Evolutionary conservation across 202 grass and related monocot species (phyloP), one percentile per base, ranked within the genome.

Genomic region (Carex sylvatica): DNA sequence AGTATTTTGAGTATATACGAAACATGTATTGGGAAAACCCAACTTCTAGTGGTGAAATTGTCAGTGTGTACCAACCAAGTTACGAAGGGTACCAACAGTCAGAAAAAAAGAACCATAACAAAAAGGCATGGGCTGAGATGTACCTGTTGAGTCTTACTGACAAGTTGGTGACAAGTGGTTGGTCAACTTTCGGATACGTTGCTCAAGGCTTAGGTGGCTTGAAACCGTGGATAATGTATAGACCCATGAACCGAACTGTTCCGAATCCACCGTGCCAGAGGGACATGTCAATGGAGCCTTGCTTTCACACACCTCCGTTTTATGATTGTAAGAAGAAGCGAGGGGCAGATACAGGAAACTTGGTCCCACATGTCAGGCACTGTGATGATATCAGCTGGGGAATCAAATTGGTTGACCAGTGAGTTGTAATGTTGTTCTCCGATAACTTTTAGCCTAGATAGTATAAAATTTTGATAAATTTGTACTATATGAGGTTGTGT

Each of bases 321-420:
- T 95, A 86, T 66, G 96, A 95, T 81, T 99, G 96, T 82, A 93
- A 95, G 74, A 1, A 83, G 53, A 93, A 91, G 85, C 82, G 1
- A 75, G 91, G 96, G 42, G n/a, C 54, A 80, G 96, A 93, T 78
- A 95, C 87, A 9, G 96, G 96, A 23, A 89, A 83, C 40, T 19
- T 98, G 83, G 92, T 98, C 23, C 92, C 96, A 0, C 83, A 95
- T 93, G 88, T 98, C 63, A 90, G 63, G 78, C 96, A 98, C 78
- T 98, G 96, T 82, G 88, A 93, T 87, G 96, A 98, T 74, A 90
- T 98, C 83, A 99, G 89, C 74, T 95, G 96, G 93, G 96, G 96
- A 10, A 84, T 99, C 59, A 93, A 99, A 84, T 38, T 99, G 80
- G 91, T 99, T 8, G 88, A 96, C 83, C 58, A 56, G 11, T 86